A percentile compares a stretch with the other conserved stretches of the same genome.
Conservation (phyloP, 306 rosid species). For the Dalbergia cultrata region DNA sequence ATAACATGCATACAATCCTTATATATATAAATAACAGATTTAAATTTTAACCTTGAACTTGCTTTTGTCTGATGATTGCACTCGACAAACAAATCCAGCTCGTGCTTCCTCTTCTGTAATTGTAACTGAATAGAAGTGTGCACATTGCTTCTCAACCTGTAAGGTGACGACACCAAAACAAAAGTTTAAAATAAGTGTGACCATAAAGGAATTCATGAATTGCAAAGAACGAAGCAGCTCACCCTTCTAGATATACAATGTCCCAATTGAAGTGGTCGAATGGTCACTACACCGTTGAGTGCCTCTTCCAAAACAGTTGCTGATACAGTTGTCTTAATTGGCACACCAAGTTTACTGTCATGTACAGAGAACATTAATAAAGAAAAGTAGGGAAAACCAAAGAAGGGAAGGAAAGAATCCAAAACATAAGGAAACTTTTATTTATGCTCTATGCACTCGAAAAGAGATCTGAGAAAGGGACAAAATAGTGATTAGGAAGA, state of each 20-base stretch:
- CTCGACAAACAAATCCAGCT: constrained; percentile 97
- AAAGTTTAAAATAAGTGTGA: constrained; percentile 31
- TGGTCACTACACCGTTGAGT: constrained; percentile 73
- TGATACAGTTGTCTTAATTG: constrained; percentile 95
- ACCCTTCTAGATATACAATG: constrained; percentile 79
- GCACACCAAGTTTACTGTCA: constrained; percentile 96
- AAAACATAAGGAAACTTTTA: neutral
- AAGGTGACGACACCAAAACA: constrained; percentile 42
- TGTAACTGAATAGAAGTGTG: constrained; percentile 90
- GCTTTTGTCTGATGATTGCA: constrained; percentile 92
- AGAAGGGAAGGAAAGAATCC: constrained; percentile 2
- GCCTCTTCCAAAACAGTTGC: constrained; percentile 97
- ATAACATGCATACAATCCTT: constrained; percentile 30
- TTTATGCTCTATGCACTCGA: constrained; percentile 16
- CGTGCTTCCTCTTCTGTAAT: constrained; percentile 82
- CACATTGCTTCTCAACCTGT: constrained; percentile 98
- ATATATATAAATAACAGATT: constrained; percentile 26
- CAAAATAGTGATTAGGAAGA: constrained; percentile 28
- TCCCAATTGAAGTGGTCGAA: constrained; percentile 79
- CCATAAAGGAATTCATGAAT: constrained; percentile 15
- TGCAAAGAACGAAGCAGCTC: constrained; percentile 11
- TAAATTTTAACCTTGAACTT: constrained; percentile 83
- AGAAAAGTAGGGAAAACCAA: constrained; percentile 27
- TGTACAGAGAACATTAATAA: constrained; percentile 33
- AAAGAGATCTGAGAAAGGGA: neutral